Base-by-base conservation (phyloP, 371 early-diverging fungal species). In the Nosema granulosis region DNA sequence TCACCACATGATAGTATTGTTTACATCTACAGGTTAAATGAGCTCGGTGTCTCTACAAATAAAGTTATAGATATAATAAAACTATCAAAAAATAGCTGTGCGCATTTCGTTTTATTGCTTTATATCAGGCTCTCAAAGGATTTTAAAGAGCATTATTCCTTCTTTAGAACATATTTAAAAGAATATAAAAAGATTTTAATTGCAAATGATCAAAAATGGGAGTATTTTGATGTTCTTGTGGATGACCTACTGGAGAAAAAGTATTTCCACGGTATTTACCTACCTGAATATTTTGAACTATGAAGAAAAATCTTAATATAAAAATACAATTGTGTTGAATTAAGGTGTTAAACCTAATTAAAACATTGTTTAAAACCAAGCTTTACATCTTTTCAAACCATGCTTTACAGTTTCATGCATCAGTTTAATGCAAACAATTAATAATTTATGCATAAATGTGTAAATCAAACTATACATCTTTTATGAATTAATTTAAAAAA, bases 121-220 rank as follows among this genome's bases (percentile, higher is more conserved):
- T 67, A 67, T 24, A 31, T 67, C 29, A 67, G 67, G 50, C 67
- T 67, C 29, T 67, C 67, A 16, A 38, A 37, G 67, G 52, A 43
- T 31, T 67, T 67, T 49, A 28, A 67, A 3, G 13, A 67, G 18
- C 52, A 67, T 52, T 29, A 6, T 31, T 6, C 34, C 26, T n/a
- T 67, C 29, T 16, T 49, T 18, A 49, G 24, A 28, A 50, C 9
- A 2, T 67, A 50, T 43, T 31, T 37, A 2, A 24, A n/a, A 28
- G 67, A 67, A 49, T 67, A 50, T 32, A 67, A 52, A 24, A 67
- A 67, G 38, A 49, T 67, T 29, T 29, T 52, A 16, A n/a, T 67
- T 1, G 37, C 52, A 31, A 67, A 67, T 26, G 52, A 32, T 20
- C 43, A n/a, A 43, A 20, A 16, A 1, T 67, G 31, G 3, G 52